Conservation (phyloP, 129 eudicot genomes). For the Flaveria trinervia region DNA sequence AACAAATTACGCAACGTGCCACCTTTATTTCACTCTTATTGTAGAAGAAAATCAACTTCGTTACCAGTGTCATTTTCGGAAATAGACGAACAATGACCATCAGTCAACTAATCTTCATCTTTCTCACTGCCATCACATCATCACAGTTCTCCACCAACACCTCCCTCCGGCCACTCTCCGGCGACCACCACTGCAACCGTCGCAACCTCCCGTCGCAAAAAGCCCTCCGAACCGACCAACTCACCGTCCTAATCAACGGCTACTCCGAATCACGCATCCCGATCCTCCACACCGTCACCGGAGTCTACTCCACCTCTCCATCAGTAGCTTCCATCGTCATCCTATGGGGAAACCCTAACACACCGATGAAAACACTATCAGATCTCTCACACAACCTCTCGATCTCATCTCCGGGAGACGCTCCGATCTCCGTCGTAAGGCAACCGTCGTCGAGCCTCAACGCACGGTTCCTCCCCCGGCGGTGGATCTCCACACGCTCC, state of each 20-base stretch:
- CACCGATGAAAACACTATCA: constrained; percentile 41
- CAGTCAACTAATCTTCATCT: neutral
- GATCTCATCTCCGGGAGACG: constrained; percentile 41
- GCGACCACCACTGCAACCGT: constrained; percentile 41
- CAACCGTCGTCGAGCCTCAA: constrained; percentile 63
- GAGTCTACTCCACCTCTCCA: constrained; percentile 57
- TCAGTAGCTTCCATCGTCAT: constrained; percentile 52
- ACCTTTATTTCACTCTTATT: neutral
- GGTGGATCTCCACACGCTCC: constrained; percentile 59
- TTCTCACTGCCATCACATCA: constrained; percentile 17
- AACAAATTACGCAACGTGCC: neutral
- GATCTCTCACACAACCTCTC: constrained; percentile 62
- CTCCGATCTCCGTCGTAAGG: constrained; percentile 59
- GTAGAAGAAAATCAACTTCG: neutral
- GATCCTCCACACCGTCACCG: constrained; percentile 56
- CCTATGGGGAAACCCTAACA: constrained; percentile 82
- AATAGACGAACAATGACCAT: neutral
- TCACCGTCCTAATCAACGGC: constrained; percentile 80
- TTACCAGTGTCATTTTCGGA: neutral
- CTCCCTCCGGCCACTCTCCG: constrained; percentile 29
- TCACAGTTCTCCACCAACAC: constrained; percentile 17
- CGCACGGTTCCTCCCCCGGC: constrained; percentile 68
- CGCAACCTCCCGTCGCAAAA: constrained; percentile 35
- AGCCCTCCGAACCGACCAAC: constrained; percentile 65
- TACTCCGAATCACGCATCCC: constrained; percentile 79